Base-by-base conservation (phyloP, 768 basidiomycete genomes). In the Termitomyces sp. region DNA sequence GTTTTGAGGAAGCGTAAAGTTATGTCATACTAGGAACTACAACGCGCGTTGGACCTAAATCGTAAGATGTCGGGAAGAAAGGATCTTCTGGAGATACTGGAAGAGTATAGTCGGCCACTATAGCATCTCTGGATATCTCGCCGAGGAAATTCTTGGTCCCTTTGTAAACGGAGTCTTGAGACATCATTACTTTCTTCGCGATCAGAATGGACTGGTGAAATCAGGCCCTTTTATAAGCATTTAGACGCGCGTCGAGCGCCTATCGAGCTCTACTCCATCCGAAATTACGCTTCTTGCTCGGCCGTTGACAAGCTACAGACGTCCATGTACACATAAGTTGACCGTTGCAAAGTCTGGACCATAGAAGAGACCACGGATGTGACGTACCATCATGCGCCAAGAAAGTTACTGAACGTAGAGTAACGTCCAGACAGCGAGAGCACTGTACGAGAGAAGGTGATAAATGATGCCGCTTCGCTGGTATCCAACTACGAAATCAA, bases 61-160 rank as follows among this genome's bases (percentile, higher is more conserved):
- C 58, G 28, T 57, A 61, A 14, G 62, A 61, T 8, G 56, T 59
- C 7, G 51, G 55, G 26, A 54, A 58, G 26, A 38, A 50, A 10
- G 30, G 17, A 34, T 58, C 48, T 55, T 60, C 46, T 6, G 30
- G 62, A 3, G 60, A 49, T 32, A 61, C 47, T n/a, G 53, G 34
- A 24, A 54, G 54, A 24, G 22, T 38, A 19, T 17, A 22, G 34
- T 62, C 46, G 22, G 55, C 38, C 1, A 30, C 10, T 22, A 62
- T 35, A 28, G 42, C 15, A 2, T 22, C 42, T 28, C 45, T 32
- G 15, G 56, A n/a, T 37, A 62, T 50, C 32, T 55, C 49, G n/a
- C 40, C 4, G 19, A 62, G 51, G 24, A 55, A 34, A 17, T 15
- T 3, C 22, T 47, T 43, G 28, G 53, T 52, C 5, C 60, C 60